Evolutionary conservation across 1,284 basidiomycete genomes (phyloP).

Genomic region (Omphalotus olearius): DNA sequence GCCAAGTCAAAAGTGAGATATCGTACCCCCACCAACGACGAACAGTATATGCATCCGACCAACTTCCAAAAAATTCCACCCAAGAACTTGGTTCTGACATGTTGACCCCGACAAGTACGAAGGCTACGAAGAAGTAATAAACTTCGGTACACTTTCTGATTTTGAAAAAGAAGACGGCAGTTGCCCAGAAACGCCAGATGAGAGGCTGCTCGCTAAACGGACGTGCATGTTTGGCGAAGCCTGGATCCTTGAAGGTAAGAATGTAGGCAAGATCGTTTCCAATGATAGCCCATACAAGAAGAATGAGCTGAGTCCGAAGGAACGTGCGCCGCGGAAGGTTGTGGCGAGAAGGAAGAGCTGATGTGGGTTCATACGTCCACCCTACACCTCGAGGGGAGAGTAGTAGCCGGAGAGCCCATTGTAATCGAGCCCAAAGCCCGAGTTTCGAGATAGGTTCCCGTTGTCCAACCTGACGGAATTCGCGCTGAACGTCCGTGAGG

Average conservation of each 20-base stretch:
- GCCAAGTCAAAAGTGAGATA: neutral
- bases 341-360: neutral
- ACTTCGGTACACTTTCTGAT: neutral
- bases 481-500: conserved; percentile 2
- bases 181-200: neutral
- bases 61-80: conserved; percentile 1
- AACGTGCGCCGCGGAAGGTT: neutral
- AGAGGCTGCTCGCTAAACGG: neutral
- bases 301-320: neutral
- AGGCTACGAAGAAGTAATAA: neutral
- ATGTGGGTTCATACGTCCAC: neutral
- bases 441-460: neutral
- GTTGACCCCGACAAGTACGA: neutral
- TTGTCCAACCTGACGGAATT: conserved; percentile 2
- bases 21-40: conserved; percentile 3
- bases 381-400: conserved; percentile 5
- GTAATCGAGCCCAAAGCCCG: neutral
- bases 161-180: conserved; percentile 4
- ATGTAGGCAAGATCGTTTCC: conserved; percentile 3
- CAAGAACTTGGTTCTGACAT: neutral
- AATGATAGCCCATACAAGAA: neutral
- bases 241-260: neutral
- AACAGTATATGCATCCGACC: conserved; percentile 1
- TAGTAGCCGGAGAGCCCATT: neutral
- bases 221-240: neutral